These are phyloP conservation scores for Venturia carpophila DNA, from an alignment of 2,329 filamentous ascomycete species.

Conservation along the genomic window DNA sequence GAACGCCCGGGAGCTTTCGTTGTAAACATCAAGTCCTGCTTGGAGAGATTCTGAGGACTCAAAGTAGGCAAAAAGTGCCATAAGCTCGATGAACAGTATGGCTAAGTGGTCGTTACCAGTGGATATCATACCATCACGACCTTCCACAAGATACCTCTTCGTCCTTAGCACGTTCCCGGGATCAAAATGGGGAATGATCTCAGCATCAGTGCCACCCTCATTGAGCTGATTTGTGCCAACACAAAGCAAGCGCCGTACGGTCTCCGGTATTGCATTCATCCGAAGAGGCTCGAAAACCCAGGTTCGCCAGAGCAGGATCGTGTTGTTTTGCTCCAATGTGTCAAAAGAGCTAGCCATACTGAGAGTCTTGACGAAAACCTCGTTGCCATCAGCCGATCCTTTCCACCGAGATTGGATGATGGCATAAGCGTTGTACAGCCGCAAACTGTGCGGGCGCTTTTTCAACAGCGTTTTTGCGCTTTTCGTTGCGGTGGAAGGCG, in stretches of 20 bases:
- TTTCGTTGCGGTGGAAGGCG: slow-evolving; percentile 49
- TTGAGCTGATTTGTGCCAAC: slow-evolving; percentile 23
- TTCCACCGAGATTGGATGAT: slow-evolving; percentile 57
- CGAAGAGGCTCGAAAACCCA: slow-evolving; percentile 63
- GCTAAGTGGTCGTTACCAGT: slow-evolving; percentile 29
- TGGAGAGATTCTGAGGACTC: neutral
- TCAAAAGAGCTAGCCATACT: slow-evolving; percentile 43
- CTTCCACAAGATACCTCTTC: slow-evolving; percentile 7
- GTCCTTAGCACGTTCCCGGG: slow-evolving; percentile 22
- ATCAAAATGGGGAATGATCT: neutral
- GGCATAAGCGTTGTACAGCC: slow-evolving; percentile 73
- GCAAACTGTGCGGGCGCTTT: slow-evolving; percentile 52
- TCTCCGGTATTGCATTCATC: slow-evolving; percentile 28
- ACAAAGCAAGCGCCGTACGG: slow-evolving; percentile 30
- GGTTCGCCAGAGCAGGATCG: slow-evolving; percentile 47
- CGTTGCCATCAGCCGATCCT: slow-evolving; percentile 50
- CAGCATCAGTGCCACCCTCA: slow-evolving; percentile 1
- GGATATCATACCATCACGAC: slow-evolving; percentile 17
- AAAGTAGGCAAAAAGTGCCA: slow-evolving; percentile 13
- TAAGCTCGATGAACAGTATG: slow-evolving; percentile 33
- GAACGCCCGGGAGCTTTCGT: slow-evolving; percentile 24
- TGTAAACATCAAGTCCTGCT: slow-evolving; percentile 33
- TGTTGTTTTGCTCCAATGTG: slow-evolving; percentile 30
- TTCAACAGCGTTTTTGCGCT: slow-evolving; percentile 68
- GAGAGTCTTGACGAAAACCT: slow-evolving; percentile 62